These are phyloP conservation scores for Ascochyta rabiei DNA, from an alignment of 2,329 filamentous ascomycete species.

Conservation along the genomic window DNA sequence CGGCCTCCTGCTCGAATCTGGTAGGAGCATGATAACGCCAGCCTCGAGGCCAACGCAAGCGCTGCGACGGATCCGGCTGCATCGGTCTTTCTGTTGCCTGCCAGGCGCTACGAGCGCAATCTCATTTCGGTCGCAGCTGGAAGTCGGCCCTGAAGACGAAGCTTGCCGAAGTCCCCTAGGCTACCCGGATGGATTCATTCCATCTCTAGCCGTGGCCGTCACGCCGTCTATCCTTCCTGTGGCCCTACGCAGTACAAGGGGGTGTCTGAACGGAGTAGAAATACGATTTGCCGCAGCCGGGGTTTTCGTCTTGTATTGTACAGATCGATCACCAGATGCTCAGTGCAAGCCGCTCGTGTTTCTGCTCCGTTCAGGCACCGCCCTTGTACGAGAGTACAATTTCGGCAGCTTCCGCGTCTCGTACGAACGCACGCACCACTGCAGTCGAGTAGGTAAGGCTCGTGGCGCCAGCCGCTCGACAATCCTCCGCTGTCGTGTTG, in stretches of 20 bases:
- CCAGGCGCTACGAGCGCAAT: conserved; percentile 7
- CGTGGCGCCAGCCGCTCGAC: conserved; percentile 27
- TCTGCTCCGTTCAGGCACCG: no score
- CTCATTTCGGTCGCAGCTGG: neutral
- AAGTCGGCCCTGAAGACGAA: neutral
- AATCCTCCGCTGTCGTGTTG: conserved; percentile 31
- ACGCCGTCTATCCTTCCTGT: neutral
- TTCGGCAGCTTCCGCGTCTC: conserved; percentile 19
- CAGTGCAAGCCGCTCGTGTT: no score
- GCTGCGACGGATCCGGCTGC: neutral
- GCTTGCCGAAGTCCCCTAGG: neutral
- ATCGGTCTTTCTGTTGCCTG: neutral
- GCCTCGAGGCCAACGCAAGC: conserved; percentile 1
- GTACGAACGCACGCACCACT: conserved; percentile 17
- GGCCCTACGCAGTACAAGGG: conserved; percentile 1
- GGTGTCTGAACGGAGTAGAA: no score
- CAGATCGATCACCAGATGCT: no score
- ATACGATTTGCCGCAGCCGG: no score
- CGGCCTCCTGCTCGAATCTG: conserved; percentile 3
- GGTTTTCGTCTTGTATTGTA: no score
- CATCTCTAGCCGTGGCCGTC: conserved; percentile 25
- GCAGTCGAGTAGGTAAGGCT: conserved; percentile 23
- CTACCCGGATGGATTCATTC: conserved; percentile 18
- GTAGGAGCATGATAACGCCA: conserved; percentile 11
- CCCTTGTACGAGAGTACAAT: conserved; percentile 5